phyloP scores from a whole-genome alignment of 2,329 filamentous ascomycete species.

The Nemania sp. region DNA sequence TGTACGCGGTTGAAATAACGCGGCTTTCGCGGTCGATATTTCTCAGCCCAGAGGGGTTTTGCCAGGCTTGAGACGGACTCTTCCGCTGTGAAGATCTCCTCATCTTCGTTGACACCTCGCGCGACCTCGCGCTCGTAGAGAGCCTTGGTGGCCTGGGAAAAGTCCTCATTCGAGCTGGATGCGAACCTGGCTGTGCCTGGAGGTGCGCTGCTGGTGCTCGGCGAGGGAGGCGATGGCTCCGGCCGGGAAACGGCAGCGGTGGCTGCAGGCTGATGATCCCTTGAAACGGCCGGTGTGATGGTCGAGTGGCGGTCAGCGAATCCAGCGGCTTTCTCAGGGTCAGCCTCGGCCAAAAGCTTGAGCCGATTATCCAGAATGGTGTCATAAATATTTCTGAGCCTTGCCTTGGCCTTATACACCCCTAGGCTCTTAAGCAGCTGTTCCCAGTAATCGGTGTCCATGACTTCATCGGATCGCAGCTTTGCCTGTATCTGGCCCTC shows the following conservation, averaged over 20 bases:
- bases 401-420: conserved; percentile 91
- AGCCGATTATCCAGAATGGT: conserved; percentile 73
- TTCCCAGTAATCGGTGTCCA: conserved; percentile 98
- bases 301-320: conserved; percentile 41
- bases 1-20: conserved; percentile 97
- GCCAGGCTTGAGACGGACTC: conserved; percentile 70
- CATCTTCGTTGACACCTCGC: conserved; percentile 86
- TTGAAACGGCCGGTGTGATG: conserved; percentile 46
- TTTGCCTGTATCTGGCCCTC: conserved; percentile 88
- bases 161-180: conserved; percentile 72
- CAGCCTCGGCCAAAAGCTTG: conserved; percentile 66
- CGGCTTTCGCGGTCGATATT: conserved; percentile 88
- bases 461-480: conserved; percentile 83
- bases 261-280: conserved; percentile 28
- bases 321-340: conserved; percentile 67
- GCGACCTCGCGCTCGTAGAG: conserved; percentile 93
- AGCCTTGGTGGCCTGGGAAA: conserved; percentile 83
- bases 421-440: conserved; percentile 82
- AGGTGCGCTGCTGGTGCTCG: conserved; percentile 47
- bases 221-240: conserved; percentile 31
- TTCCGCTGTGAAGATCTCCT: conserved; percentile 93
- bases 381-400: conserved; percentile 76
- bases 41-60: conserved; percentile 78
- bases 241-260: conserved; percentile 32
- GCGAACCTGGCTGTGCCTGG: conserved; percentile 72